Evolutionary conservation across 179 eudicot genomes (phyloP).

Genomic region (Beta lomatogona): DNA sequence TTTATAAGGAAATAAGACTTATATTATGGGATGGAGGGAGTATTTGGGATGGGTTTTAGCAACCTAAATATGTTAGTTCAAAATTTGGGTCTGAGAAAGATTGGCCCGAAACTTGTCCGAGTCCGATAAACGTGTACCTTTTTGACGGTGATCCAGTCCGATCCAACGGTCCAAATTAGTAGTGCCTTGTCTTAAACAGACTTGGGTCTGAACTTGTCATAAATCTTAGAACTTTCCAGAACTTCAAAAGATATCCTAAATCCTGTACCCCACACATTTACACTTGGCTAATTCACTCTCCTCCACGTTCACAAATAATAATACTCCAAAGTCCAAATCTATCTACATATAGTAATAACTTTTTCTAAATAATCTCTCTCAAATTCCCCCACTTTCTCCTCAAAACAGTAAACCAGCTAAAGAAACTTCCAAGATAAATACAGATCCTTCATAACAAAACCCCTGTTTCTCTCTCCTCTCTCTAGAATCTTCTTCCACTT

Average conservation of each 20-base stretch:
- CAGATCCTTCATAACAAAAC: not conserved
- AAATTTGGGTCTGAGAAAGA: too few relatives aligned
- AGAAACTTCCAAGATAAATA: slow-evolving; percentile 21
- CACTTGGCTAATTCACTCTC: slow-evolving; percentile 7
- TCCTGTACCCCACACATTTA: not conserved
- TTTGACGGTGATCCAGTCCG: not conserved
- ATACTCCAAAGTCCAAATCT: not conserved
- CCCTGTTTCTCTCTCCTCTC: not conserved
- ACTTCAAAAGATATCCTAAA: not conserved
- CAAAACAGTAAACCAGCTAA: not conserved
- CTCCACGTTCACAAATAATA: too few relatives aligned
- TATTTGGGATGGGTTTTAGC: too few relatives aligned
- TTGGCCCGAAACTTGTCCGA: too few relatives aligned
- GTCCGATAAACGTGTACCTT: too few relatives aligned
- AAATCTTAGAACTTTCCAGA: slow-evolving; percentile 24
- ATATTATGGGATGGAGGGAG: too few relatives aligned
- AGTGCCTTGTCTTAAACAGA: not conserved
- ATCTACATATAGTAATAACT: not conserved
- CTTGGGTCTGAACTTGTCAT: not conserved
- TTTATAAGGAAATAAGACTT: too few relatives aligned
- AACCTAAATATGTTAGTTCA: too few relatives aligned
- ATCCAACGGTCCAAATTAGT: not conserved
- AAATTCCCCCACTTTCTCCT: not conserved
- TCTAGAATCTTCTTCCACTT: slow-evolving; percentile 44
- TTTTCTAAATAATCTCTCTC: not conserved